Evolutionary conservation across 2,329 filamentous ascomycete genomes (phyloP), one percentile per base, ranked within the genome.

Genomic region (Xenoacremonium recifei): DNA sequence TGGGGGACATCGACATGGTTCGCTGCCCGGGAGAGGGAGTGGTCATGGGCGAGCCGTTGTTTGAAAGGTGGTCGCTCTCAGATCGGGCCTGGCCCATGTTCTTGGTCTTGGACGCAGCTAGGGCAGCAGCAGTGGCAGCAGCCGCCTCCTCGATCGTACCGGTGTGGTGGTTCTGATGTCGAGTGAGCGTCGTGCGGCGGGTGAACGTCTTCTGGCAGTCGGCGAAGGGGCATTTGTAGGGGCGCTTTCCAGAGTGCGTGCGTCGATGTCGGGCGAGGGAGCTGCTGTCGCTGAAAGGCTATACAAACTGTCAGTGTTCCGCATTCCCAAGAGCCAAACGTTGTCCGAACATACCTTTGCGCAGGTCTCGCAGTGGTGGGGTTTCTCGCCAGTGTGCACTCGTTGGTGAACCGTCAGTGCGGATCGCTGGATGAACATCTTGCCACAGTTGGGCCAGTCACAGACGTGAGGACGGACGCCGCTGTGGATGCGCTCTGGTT

Each of bases 191-290:
- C 1, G 93, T 97, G 51, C 92, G 86, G 43, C 93, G 85, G 9
- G 93, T 99, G 61, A 99, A 99, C 0, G 92, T 97, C 77, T 97
- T 97, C 63, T 97, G 91, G 67, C 93, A 99, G 65, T 96, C 91
- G 45, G 90, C 91, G 58, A 93, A 97, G 1, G 91, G 91, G 69
- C 93, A 99, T 67, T 96, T 96, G 74, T 97, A 99, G 2, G 93
- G 93, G 37, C 93, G 80, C 69, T 93, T 96, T 45, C 93, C 93
- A 4, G 89, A 95, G 63, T 99, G 93, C 47, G 96, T 97, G 51
- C 93, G 83, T 45, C 93, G 84, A 69, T 99, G 93, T 41, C 93
- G 81, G 12, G 93, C 93, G 17, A 99, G 75, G 15, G 92, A 97
- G 59, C 89, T 96, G 35, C 89, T 95, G 64, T 99, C 93, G 61